Evolutionary conservation across 108 stramenopile genomes (phyloP).

Genomic region (Discostella stelligeroides): DNA sequence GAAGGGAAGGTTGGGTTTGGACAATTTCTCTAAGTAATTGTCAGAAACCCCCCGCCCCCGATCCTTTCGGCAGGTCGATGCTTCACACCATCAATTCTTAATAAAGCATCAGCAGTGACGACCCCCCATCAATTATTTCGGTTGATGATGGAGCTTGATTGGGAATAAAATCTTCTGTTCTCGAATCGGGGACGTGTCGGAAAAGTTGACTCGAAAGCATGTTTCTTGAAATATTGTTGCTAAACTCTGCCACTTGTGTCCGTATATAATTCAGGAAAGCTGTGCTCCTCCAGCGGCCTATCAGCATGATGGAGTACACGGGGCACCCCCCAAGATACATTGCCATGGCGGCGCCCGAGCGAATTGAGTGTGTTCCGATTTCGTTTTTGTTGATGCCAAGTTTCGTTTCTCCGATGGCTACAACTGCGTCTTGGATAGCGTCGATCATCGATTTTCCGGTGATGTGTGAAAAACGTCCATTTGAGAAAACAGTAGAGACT

Average conservation of each 20-base stretch:
- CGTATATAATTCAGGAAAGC: neutral
- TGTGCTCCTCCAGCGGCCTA: neutral
- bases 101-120: too few relatives aligned
- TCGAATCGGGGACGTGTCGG: neutral
- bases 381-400: constrained; percentile 11
- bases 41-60: too few relatives aligned
- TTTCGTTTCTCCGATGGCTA: constrained; percentile 6
- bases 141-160: too few relatives aligned
- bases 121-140: too few relatives aligned
- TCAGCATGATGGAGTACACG: constrained; percentile 23
- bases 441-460: neutral
- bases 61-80: too few relatives aligned
- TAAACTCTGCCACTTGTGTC: neutral
- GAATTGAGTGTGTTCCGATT: too few relatives aligned
- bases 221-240: neutral
- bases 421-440: neutral
- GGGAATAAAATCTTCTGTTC: too few relatives aligned
- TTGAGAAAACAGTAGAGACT: neutral
- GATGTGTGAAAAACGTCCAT: neutral
- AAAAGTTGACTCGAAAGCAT: neutral
- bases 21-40: too few relatives aligned
- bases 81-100: too few relatives aligned
- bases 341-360: constrained; percentile 24
- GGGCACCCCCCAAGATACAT: constrained; percentile 23
- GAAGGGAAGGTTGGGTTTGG: too few relatives aligned